Evolutionary conservation across 495 filamentous ascomycete genomes (phyloP).

Genomic region (Geopyxis carbonaria): DNA sequence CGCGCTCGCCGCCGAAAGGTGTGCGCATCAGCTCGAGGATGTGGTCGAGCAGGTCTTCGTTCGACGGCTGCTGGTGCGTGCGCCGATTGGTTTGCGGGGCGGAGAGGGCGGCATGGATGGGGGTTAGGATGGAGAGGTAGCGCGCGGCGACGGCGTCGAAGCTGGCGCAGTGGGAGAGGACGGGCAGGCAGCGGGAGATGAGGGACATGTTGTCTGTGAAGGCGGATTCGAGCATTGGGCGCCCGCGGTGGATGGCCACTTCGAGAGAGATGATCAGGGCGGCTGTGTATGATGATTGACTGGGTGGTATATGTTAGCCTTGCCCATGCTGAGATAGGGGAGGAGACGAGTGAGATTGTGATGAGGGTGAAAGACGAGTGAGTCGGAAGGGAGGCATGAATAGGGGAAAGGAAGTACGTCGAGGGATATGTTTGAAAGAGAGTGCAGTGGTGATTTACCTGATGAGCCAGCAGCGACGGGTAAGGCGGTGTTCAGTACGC

Average conservation of each 20-base stretch:
- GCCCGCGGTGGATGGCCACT: conserved; percentile 5
- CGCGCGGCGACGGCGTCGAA: conserved; percentile 15
- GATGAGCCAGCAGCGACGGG: conserved; percentile 20
- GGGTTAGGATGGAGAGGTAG: conserved; percentile 12
- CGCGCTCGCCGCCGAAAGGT: conserved; percentile 7
- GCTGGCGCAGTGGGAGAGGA: conserved; percentile 12
- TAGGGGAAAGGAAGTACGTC: too few species aligned
- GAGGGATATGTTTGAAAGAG: too few species aligned
- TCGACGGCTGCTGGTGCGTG: conserved; percentile 1
- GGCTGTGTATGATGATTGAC: conserved; percentile 23
- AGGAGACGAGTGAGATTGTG: background rate
- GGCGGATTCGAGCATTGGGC: conserved; percentile 3
- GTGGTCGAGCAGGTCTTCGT: conserved; percentile 5
- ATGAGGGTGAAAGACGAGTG: background rate
- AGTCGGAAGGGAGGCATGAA: too few species aligned
- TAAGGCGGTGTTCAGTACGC: conserved; percentile 19
- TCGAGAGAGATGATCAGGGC: conserved; percentile 13
- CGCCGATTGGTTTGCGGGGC: background rate
- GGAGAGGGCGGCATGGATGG: conserved; percentile 3
- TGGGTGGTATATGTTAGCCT: background rate
- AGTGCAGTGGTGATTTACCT: too few species aligned
- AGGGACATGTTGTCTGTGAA: conserved; percentile 6
- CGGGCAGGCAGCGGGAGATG: conserved; percentile 11
- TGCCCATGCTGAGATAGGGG: conserved; percentile 1
- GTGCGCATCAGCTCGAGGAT: conserved; percentile 7